Evolutionary conservation across 23 red algal species (phyloP), one percentile per base, ranked within the genome.

Genomic region (Agarophyton chilense): DNA sequence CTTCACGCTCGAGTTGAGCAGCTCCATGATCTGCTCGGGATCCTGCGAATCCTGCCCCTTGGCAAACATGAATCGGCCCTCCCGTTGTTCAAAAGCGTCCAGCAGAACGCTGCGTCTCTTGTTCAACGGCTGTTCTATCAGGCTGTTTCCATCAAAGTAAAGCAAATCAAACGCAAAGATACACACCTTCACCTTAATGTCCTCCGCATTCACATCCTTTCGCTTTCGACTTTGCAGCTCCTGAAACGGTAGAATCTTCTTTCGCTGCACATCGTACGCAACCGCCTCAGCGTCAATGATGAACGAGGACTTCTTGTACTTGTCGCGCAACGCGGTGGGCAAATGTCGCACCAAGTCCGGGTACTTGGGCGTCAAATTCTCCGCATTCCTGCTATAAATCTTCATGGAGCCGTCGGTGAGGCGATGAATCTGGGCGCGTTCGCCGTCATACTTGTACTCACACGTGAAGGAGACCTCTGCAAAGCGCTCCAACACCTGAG

Each of bases 381-480:
- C 97, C 16, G 93, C 93, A 55, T 94, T 96, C 10, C 97, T 70
- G 25, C 93, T 96, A 68, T 96, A 99, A 51, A 99, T 99, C 31
- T 91, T 88, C 18, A 99, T 72, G 12, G 58, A 33, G 7, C 97
- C 97, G 72, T 95, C 97, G 0, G 81, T 32, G 0, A 99, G 51
- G 41, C 89, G 87, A 78, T 99, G 97, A 46, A 99, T 78, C 50
- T 99, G 97, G 2, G 97, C 97, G 22, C 97, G 90, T 84, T 96
- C 94, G 4, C 97, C 97, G 77, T 99, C 97, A 75, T 99, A 99
- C 80, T 99, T 99, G 97, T 90, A 99, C 53, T 99, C 97, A 50
- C 97, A 96, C 14, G 94, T 93, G 53, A 99, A 99, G 0, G 63
- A 81, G 19, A 53, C 36, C 32, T 79, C 91, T 6, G 81, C 68